These are phyloP conservation scores for Epichloe sp. DNA, from an alignment of 2,329 filamentous ascomycete genomes.

Conservation along the genomic window DNA sequence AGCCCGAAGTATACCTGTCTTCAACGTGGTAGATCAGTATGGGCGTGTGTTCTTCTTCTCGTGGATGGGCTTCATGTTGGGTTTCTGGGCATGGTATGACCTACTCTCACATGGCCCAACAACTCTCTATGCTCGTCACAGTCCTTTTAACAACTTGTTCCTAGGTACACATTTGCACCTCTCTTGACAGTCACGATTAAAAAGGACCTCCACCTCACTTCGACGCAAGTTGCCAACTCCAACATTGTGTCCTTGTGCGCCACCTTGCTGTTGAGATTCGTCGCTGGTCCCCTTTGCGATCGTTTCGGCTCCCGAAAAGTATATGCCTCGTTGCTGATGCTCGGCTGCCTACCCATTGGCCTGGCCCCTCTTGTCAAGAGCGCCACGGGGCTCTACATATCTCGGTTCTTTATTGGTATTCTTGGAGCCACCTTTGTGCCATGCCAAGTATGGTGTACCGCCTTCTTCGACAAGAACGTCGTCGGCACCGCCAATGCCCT, in stretches of 20 bases:
- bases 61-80: slow-evolving; percentile 74
- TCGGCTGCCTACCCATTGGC: slow-evolving; percentile 68
- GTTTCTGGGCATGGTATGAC: slow-evolving; percentile 67
- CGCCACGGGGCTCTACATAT: slow-evolving; percentile 47
- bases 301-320: slow-evolving; percentile 67
- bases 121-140: too few species aligned
- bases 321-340: slow-evolving; percentile 64
- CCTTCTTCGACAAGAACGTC: slow-evolving; percentile 86
- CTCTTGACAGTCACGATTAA: slow-evolving; percentile 67
- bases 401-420: slow-evolving; percentile 71
- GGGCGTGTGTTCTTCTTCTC: slow-evolving; percentile 85
- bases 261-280: slow-evolving; percentile 59
- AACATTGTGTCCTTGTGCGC: slow-evolving; percentile 71
- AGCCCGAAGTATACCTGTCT: slow-evolving; percentile 62
- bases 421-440: slow-evolving; percentile 69
- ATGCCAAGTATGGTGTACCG: slow-evolving; percentile 86
- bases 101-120: too few species aligned
- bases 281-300: slow-evolving; percentile 78
- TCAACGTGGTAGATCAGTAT: slow-evolving; percentile 69
- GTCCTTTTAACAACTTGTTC: neutral
- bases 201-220: slow-evolving; percentile 58
- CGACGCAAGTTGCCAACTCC: slow-evolving; percentile 68
- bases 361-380: slow-evolving; percentile 65
- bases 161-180: slow-evolving; percentile 70
- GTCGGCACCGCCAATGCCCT: slow-evolving; percentile 81